Conservation (phyloP, 2,329 filamentous ascomycete species). For the Metarhizium album region DNA sequence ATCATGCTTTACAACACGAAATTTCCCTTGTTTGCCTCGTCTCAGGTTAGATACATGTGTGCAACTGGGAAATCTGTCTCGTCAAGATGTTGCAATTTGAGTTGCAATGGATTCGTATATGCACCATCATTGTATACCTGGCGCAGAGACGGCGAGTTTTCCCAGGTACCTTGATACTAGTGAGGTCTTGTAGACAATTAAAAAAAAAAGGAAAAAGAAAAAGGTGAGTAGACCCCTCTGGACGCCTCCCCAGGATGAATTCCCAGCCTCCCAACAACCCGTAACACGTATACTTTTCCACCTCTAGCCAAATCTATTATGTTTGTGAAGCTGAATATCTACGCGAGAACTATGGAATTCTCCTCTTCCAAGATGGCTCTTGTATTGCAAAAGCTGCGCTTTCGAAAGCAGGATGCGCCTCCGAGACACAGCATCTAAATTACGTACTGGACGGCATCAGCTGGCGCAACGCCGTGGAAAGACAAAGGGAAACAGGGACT, state of each 20-base stretch:
- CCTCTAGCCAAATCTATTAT: not conserved
- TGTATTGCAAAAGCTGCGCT: not conserved
- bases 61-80: not conserved
- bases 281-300: not conserved
- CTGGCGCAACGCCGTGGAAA: not conserved
- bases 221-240: not conserved
- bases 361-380: not conserved
- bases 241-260: not conserved
- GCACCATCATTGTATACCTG: too few relatives aligned
- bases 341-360: not conserved
- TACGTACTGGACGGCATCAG: conserved; percentile 26
- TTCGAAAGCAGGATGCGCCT: not conserved
- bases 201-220: too few relatives aligned
- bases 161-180: not conserved
- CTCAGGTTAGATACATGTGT: not conserved
- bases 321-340: conserved; percentile 1
- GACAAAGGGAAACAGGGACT: conserved; percentile 15
- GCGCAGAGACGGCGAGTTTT: not conserved
- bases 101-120: not conserved
- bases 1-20: conserved; percentile 11
- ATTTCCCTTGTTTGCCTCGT: not conserved
- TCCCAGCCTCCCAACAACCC: not conserved
- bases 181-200: not conserved
- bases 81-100: not conserved
- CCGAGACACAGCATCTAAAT: conserved; percentile 20